Base-by-base conservation (phyloP, 2,329 filamentous ascomycete genomes). In the Arthrocladium fulminans region DNA sequence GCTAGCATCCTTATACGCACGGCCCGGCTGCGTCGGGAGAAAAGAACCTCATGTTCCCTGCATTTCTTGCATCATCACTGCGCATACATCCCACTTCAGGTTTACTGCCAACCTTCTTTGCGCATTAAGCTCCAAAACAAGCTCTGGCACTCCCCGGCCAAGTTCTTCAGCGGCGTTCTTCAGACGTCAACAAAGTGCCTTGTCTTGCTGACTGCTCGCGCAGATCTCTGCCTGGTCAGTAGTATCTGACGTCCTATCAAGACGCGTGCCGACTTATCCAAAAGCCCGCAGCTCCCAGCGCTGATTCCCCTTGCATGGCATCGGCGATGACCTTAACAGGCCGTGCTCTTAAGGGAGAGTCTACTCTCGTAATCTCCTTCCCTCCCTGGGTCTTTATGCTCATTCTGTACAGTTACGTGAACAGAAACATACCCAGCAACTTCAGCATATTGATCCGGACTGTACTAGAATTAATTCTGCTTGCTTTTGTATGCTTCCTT, bases 381-480 rank as follows among this genome's bases (percentile, higher is more conserved):
- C 7, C 23, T 5, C 12, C 29, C 17, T 13, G 27, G 12, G n/a
- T 8, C 9, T 5, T 17, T 19, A 25, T 39, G 6, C 2, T 39
- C 19, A 22, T 47, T 3, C n/a, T 47, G 5, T 47, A 38, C 44
- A 5, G 22, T 19, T 39, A 27, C 34, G 29, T 32, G 15, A 47
- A n/a, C n/a, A 47, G 25, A 23, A 38, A 32, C 13, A 19, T 10
- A 19, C 29, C 17, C 13, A 27, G 17, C 32, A 38, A 47, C 15
- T 39, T 27, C 9, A 9, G 30, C 2, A 15, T 13, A 25, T 20
- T 47, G 23, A 3, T 38, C 25, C 17, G 32, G 19, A 32, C 39
- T 39, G 44, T 34, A 4, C 3, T 17, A 27, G 32, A 47, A 39
- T 23, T 47, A n/a, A 5, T 39, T n/a, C 17, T 47, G 13, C 44